phyloP scores from a whole-genome alignment of 345 rosid species.

The Firmiana major region DNA sequence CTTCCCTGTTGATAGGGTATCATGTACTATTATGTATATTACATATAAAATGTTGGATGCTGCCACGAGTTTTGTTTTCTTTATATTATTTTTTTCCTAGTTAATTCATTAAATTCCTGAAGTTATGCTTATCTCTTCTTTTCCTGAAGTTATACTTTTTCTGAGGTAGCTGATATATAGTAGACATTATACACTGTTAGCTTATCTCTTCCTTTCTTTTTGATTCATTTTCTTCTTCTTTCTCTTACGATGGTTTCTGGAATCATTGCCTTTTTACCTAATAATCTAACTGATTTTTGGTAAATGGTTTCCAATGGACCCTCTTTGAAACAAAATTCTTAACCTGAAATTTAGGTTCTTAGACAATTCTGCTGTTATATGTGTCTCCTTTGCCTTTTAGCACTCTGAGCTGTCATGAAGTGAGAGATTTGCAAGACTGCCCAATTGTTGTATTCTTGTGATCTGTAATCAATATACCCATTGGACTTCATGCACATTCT shows the following conservation, averaged over 20 bases:
- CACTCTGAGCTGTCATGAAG: neutral
- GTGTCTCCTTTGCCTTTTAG: neutral
- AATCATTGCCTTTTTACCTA: neutral
- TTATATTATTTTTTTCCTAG: neutral
- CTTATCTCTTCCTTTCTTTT: neutral
- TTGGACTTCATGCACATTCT: too few relatives aligned
- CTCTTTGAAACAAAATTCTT: neutral
- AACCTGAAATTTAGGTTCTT: neutral
- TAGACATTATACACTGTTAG: neutral
- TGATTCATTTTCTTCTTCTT: neutral
- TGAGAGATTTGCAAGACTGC: neutral
- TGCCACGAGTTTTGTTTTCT: neutral
- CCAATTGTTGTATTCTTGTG: neutral
- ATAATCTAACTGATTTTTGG: neutral
- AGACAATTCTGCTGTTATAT: neutral
- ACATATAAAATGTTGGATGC: neutral
- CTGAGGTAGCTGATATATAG: neutral
- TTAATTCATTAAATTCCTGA: neutral
- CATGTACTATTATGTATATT: neutral
- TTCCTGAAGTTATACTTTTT: neutral
- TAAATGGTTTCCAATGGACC: neutral
- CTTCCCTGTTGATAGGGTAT: neutral
- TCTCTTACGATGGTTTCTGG: neutral
- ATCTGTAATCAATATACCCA: neutral
- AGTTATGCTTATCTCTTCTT: too few relatives aligned